Evolutionary conservation across 768 basidiomycete genomes (phyloP), one percentile per base, ranked within the genome.

Genomic region (Russula vinacea): DNA sequence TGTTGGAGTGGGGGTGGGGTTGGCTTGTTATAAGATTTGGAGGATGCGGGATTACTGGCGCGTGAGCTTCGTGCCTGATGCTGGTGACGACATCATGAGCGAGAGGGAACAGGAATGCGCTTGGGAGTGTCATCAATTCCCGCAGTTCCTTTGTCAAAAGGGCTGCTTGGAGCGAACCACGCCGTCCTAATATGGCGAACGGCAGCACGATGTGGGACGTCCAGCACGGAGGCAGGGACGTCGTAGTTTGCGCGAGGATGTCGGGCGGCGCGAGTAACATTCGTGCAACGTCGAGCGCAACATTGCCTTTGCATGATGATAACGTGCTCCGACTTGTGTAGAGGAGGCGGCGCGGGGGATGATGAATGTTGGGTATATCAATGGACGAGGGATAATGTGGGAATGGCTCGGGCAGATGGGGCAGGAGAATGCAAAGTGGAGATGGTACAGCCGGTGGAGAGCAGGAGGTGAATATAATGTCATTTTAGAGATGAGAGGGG

Each of bases 281-380:
- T 6, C 95, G 84, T 1, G 94, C 94, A 29, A 95, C 80, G 70
- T 99, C 96, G 39, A 99, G 79, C 9, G 94, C 89, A 60, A 99
- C 95, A 69, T 98, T 98, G 13, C 96, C 96, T 66, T 94, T 91
- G 0, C 97, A 98, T 88, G 59, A 99, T 77, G 1, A 90, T 84
- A 32, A 95, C 85, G 68, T 95, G 89, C 2, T 79, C 72, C 4
- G 84, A 75, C 45, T 80, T 81, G 35, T 90, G 83, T 2, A 94
- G 80, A 0, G 86, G 78, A 1, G 89, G 86, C 0, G 88, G 79
- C 0, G 80, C 72, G 0, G 83, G 79, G 11, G 79, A 77, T 10
- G 85, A 85, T 1, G 95, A 94, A 73, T 98, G 94, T 53, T 83
- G 87, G 14, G 96, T 98, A 77, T 99, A 98, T 94, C 94, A 98